A percentile compares a stretch with the other conserved stretches of the same genome.
Evolutionary conservation across 495 filamentous ascomycete species (phyloP).

Genomic region (Penicillium samsonianum): DNA sequence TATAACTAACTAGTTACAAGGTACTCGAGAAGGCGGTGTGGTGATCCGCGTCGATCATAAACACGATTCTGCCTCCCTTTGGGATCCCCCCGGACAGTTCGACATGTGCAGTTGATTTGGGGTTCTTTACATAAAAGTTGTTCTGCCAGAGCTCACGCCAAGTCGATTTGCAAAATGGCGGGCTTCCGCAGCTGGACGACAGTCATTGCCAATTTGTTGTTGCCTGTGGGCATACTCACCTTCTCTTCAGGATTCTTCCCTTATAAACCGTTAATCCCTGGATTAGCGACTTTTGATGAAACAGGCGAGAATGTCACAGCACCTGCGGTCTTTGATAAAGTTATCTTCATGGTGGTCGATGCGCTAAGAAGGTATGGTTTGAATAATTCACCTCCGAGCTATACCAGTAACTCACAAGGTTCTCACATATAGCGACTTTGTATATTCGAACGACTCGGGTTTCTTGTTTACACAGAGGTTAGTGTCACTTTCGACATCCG

Average conservation of each 20-base stretch:
- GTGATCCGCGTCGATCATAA: conserved; percentile 7
- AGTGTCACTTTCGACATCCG: conserved; percentile 17
- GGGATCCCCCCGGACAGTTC: background rate
- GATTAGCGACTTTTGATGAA: conserved; percentile 66
- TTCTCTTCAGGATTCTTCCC: conserved; percentile 97
- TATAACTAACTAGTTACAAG: no score
- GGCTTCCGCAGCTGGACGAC: conserved; percentile 28
- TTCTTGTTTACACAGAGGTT: conserved; percentile 90
- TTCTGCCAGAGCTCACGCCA: background rate
- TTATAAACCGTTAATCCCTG: conserved; percentile 89
- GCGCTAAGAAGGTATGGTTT: conserved; percentile 75
- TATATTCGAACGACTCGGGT: conserved; percentile 77
- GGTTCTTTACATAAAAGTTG: background rate
- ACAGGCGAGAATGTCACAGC: conserved; percentile 35
- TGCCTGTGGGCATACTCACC: conserved; percentile 72
- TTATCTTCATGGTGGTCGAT: conserved; percentile 98
- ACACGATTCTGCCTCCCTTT: conserved; percentile 18
- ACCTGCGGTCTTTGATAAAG: conserved; percentile 74
- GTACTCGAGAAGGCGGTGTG: conserved; percentile 14
- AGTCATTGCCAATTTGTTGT: conserved; percentile 66
- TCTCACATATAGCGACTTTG: conserved; percentile 81
- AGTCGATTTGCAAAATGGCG: conserved; percentile 25
- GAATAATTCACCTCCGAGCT: background rate
- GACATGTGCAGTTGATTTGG: background rate
- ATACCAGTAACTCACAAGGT: conserved; percentile 15